Percentiles rank a stretch among this genome's conserved stretches.
Conservation (phyloP, 176 grass and related monocot species). For the Carex pumila region DNA sequence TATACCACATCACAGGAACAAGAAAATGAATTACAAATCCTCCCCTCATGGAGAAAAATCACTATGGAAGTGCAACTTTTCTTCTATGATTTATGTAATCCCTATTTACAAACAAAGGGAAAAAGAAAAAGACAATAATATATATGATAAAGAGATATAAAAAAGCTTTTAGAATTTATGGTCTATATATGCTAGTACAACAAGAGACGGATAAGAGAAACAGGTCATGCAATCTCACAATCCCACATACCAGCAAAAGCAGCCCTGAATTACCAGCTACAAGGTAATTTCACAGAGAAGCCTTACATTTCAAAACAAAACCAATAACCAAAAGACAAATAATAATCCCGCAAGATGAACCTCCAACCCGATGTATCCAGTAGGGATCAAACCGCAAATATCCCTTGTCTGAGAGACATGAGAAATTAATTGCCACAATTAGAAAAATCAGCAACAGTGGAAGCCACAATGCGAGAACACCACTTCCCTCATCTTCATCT, state of each 20-base stretch:
- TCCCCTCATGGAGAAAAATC: not conserved
- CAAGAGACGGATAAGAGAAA: not conserved
- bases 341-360: slow-evolving; percentile 78
- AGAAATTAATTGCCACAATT: slow-evolving; percentile 68
- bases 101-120: not conserved
- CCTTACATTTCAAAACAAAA: slow-evolving; percentile 93
- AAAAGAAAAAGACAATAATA: not conserved
- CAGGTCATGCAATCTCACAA: not conserved
- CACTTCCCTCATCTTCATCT: slow-evolving; percentile 27
- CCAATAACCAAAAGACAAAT: slow-evolving; percentile 73
- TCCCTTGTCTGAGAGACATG: slow-evolving; percentile 65
- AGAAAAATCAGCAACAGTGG: slow-evolving; percentile 53
- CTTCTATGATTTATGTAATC: not conserved
- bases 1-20: not conserved
- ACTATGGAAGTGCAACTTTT: not conserved
- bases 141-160: not conserved
- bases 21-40: not conserved
- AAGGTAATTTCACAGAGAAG: slow-evolving; percentile 32
- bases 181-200: not conserved
- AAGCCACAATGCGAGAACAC: slow-evolving; percentile 49
- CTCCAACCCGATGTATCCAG: slow-evolving; percentile 88
- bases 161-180: not conserved
- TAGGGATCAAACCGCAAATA: slow-evolving; percentile 83
- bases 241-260: slow-evolving; percentile 1
- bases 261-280: not conserved